Evolutionary conservation across 1,139 yeast species (phyloP).

Genomic region (Diutina siamensis): DNA sequence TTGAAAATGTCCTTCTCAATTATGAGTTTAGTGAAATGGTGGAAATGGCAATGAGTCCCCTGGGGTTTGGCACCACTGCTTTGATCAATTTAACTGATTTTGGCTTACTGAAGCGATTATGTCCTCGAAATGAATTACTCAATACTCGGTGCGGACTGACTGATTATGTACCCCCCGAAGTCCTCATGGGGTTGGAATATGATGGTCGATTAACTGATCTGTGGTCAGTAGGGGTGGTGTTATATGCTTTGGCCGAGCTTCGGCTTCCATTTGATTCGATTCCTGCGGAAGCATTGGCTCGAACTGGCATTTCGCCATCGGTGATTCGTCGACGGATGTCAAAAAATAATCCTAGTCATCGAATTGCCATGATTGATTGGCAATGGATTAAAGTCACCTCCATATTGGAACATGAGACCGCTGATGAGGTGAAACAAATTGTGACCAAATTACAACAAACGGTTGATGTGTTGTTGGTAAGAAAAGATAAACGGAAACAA

Average conservation of each 20-base stretch:
- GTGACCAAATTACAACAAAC: conserved; percentile 14
- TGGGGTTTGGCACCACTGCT: conserved; percentile 25
- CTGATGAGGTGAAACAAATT: not conserved
- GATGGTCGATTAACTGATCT: conserved; percentile 85
- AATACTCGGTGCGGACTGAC: conserved; percentile 91
- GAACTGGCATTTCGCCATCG: conserved; percentile 30
- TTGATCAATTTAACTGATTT: conserved; percentile 60
- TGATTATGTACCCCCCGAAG: conserved; percentile 90
- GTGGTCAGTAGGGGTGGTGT: conserved; percentile 90
- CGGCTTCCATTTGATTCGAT: conserved; percentile 76
- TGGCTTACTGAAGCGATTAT: conserved; percentile 69
- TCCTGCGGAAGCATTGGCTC: conserved; percentile 24
- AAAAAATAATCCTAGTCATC: conserved; percentile 61
- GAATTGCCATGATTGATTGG: conserved; percentile 93
- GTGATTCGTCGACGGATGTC: conserved; percentile 38
- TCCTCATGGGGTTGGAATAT: conserved; percentile 79
- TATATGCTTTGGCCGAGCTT: conserved; percentile 73
- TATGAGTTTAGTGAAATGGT: conserved; percentile 7
- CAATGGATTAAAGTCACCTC: conserved; percentile 45
- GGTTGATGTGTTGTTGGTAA: conserved; percentile 25
- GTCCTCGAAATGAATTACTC: conserved; percentile 46
- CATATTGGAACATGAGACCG: conserved; percentile 10
- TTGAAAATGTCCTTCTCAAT: conserved; percentile 65
- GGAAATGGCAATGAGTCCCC: conserved; percentile 7
- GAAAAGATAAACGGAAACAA: conserved; percentile 24